These are phyloP conservation scores for Lodderomyces orthopsilosis DNA, from an alignment of 1,139 yeast genomes.

Conservation along the genomic window DNA sequence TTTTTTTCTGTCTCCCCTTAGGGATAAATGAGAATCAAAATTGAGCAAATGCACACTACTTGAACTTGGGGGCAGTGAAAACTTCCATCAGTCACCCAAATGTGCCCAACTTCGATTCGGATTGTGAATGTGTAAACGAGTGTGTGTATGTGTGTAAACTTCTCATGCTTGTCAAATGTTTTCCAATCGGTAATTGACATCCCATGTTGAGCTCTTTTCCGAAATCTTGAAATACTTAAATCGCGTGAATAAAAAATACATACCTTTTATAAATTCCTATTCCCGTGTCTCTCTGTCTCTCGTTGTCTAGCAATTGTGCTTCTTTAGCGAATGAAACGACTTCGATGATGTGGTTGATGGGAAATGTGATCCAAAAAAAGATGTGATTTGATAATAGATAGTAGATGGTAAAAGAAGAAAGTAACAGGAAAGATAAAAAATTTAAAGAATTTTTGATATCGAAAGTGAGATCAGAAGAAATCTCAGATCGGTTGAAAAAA, in stretches of 20 bases:
- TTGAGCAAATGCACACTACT: neutral
- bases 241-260: neutral
- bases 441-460: neutral
- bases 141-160: neutral
- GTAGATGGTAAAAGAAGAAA: neutral
- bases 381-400: neutral
- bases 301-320: slow-evolving; percentile 1
- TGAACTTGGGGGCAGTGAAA: too few species aligned
- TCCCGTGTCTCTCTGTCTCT: neutral
- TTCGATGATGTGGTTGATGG: neutral
- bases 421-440: neutral
- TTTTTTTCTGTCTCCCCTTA: neutral
- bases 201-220: neutral
- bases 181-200: too few species aligned
- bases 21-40: neutral
- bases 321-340: slow-evolving; percentile 2
- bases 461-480: neutral
- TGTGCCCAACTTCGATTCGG: neutral
- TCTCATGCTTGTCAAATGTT: too few species aligned
- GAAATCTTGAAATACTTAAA: neutral
- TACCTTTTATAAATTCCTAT: neutral
- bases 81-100: too few species aligned
- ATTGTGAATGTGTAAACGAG: neutral
- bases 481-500: neutral
- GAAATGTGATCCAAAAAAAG: neutral